These are phyloP conservation scores for Citrus medica DNA, from an alignment of 345 rosid genomes.

Conservation along the genomic window DNA sequence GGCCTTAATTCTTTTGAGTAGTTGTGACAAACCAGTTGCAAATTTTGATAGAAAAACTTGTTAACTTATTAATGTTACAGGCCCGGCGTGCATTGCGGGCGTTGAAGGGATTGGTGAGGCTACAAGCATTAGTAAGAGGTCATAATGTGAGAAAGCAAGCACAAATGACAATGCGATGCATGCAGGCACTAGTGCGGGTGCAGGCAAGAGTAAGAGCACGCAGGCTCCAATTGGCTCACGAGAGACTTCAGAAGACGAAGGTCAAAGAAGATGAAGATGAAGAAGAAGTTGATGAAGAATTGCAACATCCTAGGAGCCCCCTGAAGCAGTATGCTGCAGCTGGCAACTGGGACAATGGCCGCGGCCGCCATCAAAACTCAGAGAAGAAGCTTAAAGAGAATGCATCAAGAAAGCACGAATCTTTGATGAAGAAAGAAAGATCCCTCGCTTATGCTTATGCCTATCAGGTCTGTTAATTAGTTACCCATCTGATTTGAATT, in stretches of 20 bases:
- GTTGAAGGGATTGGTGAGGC: conserved; percentile 84
- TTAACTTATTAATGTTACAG: conserved; percentile 24
- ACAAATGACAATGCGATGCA: conserved; percentile 94
- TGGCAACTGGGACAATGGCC: conserved; percentile 25
- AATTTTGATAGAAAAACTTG: too few species aligned
- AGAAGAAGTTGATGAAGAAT: conserved; percentile 20
- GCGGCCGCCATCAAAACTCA: conserved; percentile 35
- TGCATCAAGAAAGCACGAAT: conserved; percentile 48
- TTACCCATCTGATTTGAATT: not conserved
- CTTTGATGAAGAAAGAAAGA: conserved; percentile 68
- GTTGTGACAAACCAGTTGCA: too few species aligned
- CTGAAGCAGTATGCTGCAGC: conserved; percentile 23
- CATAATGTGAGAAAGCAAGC: conserved; percentile 95
- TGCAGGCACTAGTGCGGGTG: conserved; percentile 95
- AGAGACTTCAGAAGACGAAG: conserved; percentile 35
- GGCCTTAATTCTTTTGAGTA: too few species aligned
- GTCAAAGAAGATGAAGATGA: conserved; percentile 23
- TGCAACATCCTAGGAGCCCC: conserved; percentile 27
- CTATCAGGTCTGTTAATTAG: conserved; percentile 51
- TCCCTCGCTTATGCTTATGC: conserved; percentile 96
- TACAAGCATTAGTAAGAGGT: conserved; percentile 94
- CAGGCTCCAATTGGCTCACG: conserved; percentile 59
- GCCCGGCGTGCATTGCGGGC: conserved; percentile 95
- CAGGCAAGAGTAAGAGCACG: conserved; percentile 89
- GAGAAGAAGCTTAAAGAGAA: conserved; percentile 34